Conservation (phyloP, 176 grass and related monocot genomes). For the Stipa capillata region DNA sequence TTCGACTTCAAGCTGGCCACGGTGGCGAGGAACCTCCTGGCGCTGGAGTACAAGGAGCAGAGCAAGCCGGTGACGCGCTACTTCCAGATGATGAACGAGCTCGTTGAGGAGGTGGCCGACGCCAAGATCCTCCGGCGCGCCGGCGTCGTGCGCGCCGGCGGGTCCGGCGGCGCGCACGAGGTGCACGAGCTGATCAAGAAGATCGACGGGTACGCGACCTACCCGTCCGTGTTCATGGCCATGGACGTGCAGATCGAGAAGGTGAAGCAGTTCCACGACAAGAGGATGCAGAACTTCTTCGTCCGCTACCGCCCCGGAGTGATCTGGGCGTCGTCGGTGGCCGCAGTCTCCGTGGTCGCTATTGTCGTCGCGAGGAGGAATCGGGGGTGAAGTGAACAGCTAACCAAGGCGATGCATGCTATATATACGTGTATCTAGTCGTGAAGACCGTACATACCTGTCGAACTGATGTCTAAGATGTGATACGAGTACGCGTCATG, state of each 20-base stretch:
- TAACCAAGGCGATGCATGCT: background rate
- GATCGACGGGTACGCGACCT: slow-evolving; percentile 33
- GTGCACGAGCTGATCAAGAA: slow-evolving; percentile 31
- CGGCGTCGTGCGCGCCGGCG: slow-evolving; percentile 21
- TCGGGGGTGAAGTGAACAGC: background rate
- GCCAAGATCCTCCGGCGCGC: slow-evolving; percentile 24
- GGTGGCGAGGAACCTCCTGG: slow-evolving; percentile 49
- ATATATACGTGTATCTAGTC: background rate
- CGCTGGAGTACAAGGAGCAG: slow-evolving; percentile 34
- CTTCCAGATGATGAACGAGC: slow-evolving; percentile 58
- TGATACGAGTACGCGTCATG: background rate
- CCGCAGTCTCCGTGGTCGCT: slow-evolving; percentile 26
- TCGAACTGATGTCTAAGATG: background rate
- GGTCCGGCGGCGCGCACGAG: slow-evolving; percentile 7
- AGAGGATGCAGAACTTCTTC: slow-evolving; percentile 42
- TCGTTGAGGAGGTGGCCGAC: slow-evolving; percentile 31
- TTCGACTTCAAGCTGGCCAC: slow-evolving; percentile 48
- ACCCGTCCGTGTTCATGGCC: slow-evolving; percentile 45
- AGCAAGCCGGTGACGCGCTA: slow-evolving; percentile 47
- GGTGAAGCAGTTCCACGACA: slow-evolving; percentile 19
- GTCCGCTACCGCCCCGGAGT: slow-evolving; percentile 37
- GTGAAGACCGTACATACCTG: background rate
- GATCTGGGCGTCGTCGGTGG: slow-evolving; percentile 35
- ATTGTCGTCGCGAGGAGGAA: slow-evolving; percentile 23
- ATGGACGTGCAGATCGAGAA: slow-evolving; percentile 36